Percentiles rank a stretch among this genome's conserved stretches.
Evolutionary conservation across 2,329 filamentous ascomycete species (phyloP).

Genomic region (Aureobasidium sp.): DNA sequence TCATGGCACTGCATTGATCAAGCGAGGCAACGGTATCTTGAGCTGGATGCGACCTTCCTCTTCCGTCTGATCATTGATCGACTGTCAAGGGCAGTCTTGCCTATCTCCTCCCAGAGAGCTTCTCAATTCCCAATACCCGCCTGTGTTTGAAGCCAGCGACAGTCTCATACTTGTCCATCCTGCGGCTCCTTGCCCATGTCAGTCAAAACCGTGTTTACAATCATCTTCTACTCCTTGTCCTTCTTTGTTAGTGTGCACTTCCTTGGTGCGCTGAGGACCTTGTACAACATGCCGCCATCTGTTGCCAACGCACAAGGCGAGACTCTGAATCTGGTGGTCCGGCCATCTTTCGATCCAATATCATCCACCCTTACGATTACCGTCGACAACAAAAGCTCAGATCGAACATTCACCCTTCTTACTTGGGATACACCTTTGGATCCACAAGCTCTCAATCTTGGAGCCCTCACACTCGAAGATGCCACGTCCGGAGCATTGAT

Average conservation of each 20-base stretch:
- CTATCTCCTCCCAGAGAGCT: no score
- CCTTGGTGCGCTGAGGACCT: not conserved
- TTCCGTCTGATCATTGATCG: not conserved
- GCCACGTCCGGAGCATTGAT: slow-evolving; percentile 26
- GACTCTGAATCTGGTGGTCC: slow-evolving; percentile 4
- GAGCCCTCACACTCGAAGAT: slow-evolving; percentile 32
- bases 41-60: not conserved
- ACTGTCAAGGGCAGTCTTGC: no score
- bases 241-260: not conserved
- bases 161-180: not conserved
- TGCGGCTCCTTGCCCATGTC: not conserved
- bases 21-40: not conserved
- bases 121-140: not conserved
- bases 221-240: not conserved
- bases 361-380: slow-evolving; percentile 28
- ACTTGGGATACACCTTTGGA: slow-evolving; percentile 39
- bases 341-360: slow-evolving; percentile 3
- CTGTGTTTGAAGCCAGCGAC: not conserved
- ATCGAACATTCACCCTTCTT: slow-evolving; percentile 31
- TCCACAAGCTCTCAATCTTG: slow-evolving; percentile 31
- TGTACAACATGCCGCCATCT: not conserved
- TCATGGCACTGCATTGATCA: not conserved
- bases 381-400: slow-evolving; percentile 31
- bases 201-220: not conserved
- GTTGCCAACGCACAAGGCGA: not conserved